Evolutionary conservation across 108 stramenopile genomes (phyloP), one percentile per base, ranked within the genome.

Genomic region (Discostella stelligeroides): DNA sequence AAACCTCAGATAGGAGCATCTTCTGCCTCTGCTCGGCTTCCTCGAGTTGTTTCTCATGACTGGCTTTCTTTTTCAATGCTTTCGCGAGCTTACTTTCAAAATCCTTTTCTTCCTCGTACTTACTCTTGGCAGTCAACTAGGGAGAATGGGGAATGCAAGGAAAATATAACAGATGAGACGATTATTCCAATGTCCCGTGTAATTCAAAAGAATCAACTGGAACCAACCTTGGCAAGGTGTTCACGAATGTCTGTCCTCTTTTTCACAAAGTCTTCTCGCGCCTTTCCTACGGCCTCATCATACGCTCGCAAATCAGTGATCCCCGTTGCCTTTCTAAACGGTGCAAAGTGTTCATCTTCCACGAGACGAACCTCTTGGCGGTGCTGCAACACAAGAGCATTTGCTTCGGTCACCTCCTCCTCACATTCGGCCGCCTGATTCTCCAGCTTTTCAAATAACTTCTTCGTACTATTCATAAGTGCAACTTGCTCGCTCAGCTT

Each of bases 321-420:
- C n/a, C 92, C 94, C 25, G 94, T 95, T 23, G 67, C 76, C 43
- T 89, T 84, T 12, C 92, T 85, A 80, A 96, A 92, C 13, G 91
- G 88, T 23, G 68, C 82, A 15, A 89, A 83, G 56, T 86, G 77
- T 66, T 90, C 79, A 13, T 96, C 92, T 76, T 96, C 92, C 4
- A 87, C 90, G 40, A 80, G 82, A 60, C 87, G 77, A 66, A 95
- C 92, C 39, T 66, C 69, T 43, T 74, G 63, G 13, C 76, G 76
- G 15, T 60, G 50, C 34, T 60, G 40, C 60, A 76, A 74, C n/a
- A 85, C 82, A 13, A 63, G 59, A 10, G 71, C 53, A 51, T 78
- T 70, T 5, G 88, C 76, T n/a, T 77, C 72, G 47, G 70, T 55
- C 50, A 94, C 76, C 12, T 65, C 81, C 45, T 84, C 79, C 29